A percentile compares a stretch with the other conserved stretches of the same genome.
Evolutionary conservation across 2,329 filamentous ascomycete genomes (phyloP).

Genomic region (Xylariales sp.): DNA sequence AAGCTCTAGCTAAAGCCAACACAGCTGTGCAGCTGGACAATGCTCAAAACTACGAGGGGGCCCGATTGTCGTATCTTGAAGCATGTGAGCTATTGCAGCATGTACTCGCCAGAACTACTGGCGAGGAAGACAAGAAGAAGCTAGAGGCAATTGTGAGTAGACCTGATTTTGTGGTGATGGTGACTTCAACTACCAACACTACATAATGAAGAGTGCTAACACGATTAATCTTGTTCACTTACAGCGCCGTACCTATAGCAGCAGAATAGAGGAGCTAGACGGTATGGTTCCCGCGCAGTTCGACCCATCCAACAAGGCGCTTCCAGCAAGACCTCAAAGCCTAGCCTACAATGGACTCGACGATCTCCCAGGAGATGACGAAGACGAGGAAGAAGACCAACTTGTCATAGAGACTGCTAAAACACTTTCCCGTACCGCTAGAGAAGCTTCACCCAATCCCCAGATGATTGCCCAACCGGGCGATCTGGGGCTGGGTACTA

Average conservation of each 20-base stretch:
- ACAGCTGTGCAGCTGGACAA: conserved; percentile 94
- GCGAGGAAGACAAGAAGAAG: conserved; percentile 83
- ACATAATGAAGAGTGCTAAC: too few species aligned
- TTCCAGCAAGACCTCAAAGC: conserved; percentile 68
- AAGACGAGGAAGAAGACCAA: conserved; percentile 40
- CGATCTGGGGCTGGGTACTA: too few species aligned
- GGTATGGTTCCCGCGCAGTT: conserved; percentile 58
- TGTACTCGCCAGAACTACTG: conserved; percentile 79
- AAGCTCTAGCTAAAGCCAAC: conserved; percentile 90
- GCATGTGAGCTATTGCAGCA: conserved; percentile 84
- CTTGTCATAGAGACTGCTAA: conserved; percentile 48
- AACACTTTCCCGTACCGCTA: conserved; percentile 25
- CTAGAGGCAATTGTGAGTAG: conserved; percentile 89
- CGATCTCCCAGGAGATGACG: conserved; percentile 28
- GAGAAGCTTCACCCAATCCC: neutral
- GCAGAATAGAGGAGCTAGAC: conserved; percentile 81
- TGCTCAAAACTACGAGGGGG: conserved; percentile 89
- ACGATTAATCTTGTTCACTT: neutral
- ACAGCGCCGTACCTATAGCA: conserved; percentile 83
- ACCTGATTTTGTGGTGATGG: neutral
- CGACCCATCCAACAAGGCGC: conserved; percentile 60
- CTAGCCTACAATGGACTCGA: conserved; percentile 43
- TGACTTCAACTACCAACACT: neutral
- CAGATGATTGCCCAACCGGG: too few species aligned
- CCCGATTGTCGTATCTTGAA: conserved; percentile 84